phyloP scores from a whole-genome alignment of 1,284 basidiomycete species.

The Psilocybe mexicana region DNA sequence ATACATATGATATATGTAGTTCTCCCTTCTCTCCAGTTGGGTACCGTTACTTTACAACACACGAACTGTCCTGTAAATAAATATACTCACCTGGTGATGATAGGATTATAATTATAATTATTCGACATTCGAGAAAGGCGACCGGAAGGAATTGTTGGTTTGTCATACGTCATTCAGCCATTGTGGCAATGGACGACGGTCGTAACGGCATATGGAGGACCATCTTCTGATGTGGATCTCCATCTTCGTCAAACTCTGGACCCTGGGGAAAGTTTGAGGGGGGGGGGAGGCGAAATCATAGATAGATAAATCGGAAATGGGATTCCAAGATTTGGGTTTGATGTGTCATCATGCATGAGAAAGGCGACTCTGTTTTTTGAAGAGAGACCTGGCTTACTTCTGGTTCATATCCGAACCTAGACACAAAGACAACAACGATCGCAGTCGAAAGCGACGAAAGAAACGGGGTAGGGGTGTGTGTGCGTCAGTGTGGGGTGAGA shows the following conservation, averaged over 20 bases:
- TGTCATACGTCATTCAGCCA: slow-evolving; percentile 13
- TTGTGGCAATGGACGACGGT: slow-evolving; percentile 13
- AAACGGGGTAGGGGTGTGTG: not conserved
- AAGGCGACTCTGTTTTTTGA: not conserved
- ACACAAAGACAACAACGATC: slow-evolving; percentile 15
- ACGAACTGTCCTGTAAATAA: slow-evolving; percentile 12
- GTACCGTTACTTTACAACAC: slow-evolving; percentile 5
- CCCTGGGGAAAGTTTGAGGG: slow-evolving; percentile 45
- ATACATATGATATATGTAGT: not conserved
- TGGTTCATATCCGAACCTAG: slow-evolving; percentile 69
- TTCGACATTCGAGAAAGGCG: slow-evolving; percentile 3
- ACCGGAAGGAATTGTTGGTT: not conserved
- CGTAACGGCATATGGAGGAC: slow-evolving; percentile 50
- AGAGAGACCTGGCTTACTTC: slow-evolving; percentile 47
- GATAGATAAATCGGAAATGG: not conserved
- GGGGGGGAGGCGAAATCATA: not conserved
- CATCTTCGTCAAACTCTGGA: slow-evolving; percentile 77
- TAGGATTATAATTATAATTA: not conserved
- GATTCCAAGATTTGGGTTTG: slow-evolving; percentile 28
- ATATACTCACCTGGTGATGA: slow-evolving; percentile 7
- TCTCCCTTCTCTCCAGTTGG: not conserved
- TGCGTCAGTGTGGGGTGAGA: not conserved
- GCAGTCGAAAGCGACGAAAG: no score
- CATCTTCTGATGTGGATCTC: slow-evolving; percentile 80
- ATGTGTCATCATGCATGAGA: slow-evolving; percentile 12